A percentile compares a stretch with the other conserved stretches of the same genome.
These are phyloP conservation scores for Herpetomonas samuelpessoai DNA, from an alignment of 208 protist species.

Conservation along the genomic window DNA sequence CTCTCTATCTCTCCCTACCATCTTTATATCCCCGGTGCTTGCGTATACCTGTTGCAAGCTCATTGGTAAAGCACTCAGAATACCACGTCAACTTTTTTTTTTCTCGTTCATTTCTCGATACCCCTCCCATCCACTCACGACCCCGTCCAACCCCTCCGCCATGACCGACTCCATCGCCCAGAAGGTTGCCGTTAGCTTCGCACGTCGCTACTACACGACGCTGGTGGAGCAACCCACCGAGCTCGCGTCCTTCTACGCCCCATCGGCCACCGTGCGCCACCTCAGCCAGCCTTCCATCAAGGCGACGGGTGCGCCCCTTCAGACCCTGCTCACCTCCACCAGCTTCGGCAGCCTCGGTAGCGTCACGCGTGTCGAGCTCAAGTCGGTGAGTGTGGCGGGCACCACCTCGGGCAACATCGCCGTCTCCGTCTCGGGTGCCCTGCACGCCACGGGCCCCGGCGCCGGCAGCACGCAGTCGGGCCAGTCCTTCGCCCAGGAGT, in stretches of 20 bases:
- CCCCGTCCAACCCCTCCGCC: too few species aligned
- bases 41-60: too few species aligned
- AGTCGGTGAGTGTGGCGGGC: constrained; percentile 23
- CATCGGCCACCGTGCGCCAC: constrained; percentile 42
- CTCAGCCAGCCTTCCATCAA: constrained; percentile 23
- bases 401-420: constrained; percentile 30
- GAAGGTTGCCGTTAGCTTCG: constrained; percentile 63
- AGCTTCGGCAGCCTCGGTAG: constrained; percentile 5
- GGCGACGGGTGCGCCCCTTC: constrained; percentile 23
- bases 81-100: too few species aligned
- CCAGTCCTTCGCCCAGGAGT: constrained; percentile 58
- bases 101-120: too few species aligned
- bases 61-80: too few species aligned
- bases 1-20: too few species aligned
- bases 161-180: constrained; percentile 5
- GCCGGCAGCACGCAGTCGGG: constrained; percentile 1
- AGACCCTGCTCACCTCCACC: constrained; percentile 25
- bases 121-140: too few species aligned
- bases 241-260: constrained; percentile 48
- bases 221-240: constrained; percentile 44
- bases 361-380: constrained; percentile 29
- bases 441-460: constrained; percentile 1
- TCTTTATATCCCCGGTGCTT: too few species aligned
- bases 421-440: constrained; percentile 33
- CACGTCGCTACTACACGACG: constrained; percentile 59